Base-by-base conservation (phyloP, 208 protist genomes). In the Acanthamoeba triangularis region DNA sequence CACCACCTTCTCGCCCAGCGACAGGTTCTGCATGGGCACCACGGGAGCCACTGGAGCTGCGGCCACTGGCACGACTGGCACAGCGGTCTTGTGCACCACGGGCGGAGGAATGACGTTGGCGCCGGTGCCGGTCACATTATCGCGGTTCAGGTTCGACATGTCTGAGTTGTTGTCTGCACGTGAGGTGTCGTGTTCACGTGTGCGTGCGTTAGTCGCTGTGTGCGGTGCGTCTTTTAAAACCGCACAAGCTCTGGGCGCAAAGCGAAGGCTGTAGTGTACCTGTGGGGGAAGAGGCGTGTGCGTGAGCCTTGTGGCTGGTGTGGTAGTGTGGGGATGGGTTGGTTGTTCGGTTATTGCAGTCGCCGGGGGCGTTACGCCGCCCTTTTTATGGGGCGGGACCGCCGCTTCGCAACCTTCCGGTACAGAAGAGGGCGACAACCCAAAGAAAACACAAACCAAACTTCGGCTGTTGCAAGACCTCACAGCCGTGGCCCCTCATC, bases 81-180 rank as follows among this genome's bases (percentile, higher is more conserved):
- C 65, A 1, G 5, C 65, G 23, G 18, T 10, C 69, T 78, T 78
- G 69, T 78, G 69, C 7, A 78, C 69, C 69, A 78, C 69, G 20
- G 69, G 69, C 69, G 69, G 33, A 3, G 69, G 69, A 41, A 44
- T 78, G 69, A 78, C 37, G 69, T 78, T 78, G 69, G 37, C 69
- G 69, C 69, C 69, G 18, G 69, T 78, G 25, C 69, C 69, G 20
- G 69, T 78, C 20, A 65, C 25, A 18, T 65, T 65, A 16, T 65
- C 30, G n/a, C n/a, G 23, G 69, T 78, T 78, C 30, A 44, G 37
- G 69, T 78, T 37, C 7, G 69, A 72, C 65, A 72, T 72, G 65
- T 28, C 61, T 67, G 65, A 61, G 65, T 1, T 74, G 8, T 74
- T 13, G 28, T 33, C 11, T 25, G 33, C n/a, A n/a, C 8, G 65